Percentiles rank a stretch among this genome's conserved stretches.
Conservation (phyloP, 2,329 filamentous ascomycete genomes). For the Phyllosticta citrichinensis region DNA sequence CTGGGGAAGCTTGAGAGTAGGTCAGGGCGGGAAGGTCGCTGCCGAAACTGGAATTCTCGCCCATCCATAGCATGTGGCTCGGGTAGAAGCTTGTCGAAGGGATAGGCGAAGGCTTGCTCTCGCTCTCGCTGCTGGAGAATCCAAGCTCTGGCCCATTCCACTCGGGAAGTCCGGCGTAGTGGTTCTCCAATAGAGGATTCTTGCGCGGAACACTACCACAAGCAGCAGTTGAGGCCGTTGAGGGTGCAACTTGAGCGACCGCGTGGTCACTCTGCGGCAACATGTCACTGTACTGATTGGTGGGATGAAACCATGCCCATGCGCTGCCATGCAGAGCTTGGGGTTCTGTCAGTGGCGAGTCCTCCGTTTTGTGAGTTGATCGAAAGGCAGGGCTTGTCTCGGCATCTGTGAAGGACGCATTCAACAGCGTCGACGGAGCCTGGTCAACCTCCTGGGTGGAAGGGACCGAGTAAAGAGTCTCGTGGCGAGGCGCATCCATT, state of each 20-base stretch:
- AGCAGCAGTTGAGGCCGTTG: background rate
- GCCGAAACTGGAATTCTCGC: background rate
- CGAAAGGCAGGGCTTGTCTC: background rate
- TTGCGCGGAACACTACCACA: background rate
- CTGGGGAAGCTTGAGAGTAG: constrained; percentile 5
- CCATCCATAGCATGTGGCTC: background rate
- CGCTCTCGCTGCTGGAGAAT: constrained; percentile 2
- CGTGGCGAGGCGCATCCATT: background rate
- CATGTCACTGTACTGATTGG: background rate
- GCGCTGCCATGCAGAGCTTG: background rate
- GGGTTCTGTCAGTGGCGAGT: background rate
- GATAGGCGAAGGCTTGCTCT: background rate
- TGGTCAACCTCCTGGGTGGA: background rate
- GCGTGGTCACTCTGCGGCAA: background rate
- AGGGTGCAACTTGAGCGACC: background rate
- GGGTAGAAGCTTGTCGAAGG: background rate
- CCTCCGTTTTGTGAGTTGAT: background rate
- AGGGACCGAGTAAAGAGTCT: background rate
- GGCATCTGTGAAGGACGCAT: background rate
- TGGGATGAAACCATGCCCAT: background rate
- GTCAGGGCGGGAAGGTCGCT: background rate
- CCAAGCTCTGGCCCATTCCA: background rate
- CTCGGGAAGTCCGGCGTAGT: background rate
- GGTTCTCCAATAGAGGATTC: background rate
- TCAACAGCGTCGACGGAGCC: background rate